Evolutionary conservation across 2,329 filamentous ascomycete genomes (phyloP), one percentile per base, ranked within the genome.

Genomic region (Dichotomopilus funicola): DNA sequence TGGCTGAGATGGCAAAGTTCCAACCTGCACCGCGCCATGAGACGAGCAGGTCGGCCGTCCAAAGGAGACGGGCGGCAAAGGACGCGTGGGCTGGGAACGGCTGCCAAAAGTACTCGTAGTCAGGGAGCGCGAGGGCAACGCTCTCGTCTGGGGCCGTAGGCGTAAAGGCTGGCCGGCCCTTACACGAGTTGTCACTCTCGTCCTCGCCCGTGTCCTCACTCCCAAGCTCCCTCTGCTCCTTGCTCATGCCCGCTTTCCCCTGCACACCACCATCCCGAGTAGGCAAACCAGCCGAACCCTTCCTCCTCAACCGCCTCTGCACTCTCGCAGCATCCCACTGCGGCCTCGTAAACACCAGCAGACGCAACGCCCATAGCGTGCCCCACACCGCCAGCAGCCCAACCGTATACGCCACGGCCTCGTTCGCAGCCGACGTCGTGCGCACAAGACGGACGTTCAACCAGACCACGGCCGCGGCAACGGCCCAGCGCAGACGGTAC

Each of bases 91-190:
- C 71, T 0, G 82, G 83, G 60, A 78, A 86, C 0, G 74, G 68
- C 64, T 86, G 77, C 83, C 83, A 86, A 62, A 78, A 76, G 54
- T 83, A 84, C 55, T 80, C 74, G 46, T 71, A 70, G 13, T 71
- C 64, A 0, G 66, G 61, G 2, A 66, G 59, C 47, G 62, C 59
- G 34, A 47, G 47, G 6, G 62, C 62, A 31, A 69, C 49, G 47
- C 63, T 65, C 51, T 66, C 67, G 38, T 69, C 65, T 1, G 51
- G 42, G 10, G 50, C 35, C 42, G 35, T 50, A 12, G 36, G 4
- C 27, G 13, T 27, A 27, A 27, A 27, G 19, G 19, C 19, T 27
- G 19, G 19, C 19, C 19, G 19, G 19, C 19, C 19, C 19, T 27
- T 27, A 27, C 19, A 2, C 19, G 19, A 27, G 36, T 33, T 33